Evolutionary conservation across 495 filamentous ascomycete genomes (phyloP), one percentile per base, ranked within the genome.

Genomic region (Aeminium ludgeri): DNA sequence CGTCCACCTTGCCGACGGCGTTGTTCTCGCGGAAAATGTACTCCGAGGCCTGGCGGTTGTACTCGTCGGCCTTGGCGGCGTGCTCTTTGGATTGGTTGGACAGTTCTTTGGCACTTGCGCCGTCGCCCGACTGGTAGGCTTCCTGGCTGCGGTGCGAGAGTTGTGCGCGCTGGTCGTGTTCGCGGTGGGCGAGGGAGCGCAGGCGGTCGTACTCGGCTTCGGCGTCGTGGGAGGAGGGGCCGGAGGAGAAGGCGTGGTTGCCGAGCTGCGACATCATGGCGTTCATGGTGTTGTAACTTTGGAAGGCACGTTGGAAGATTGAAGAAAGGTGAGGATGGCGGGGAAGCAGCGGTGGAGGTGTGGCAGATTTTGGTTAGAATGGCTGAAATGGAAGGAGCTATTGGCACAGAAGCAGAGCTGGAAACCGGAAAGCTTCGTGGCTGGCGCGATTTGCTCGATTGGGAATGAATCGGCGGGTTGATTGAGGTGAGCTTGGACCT

Each of bases 1-100:
- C 69, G 10, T 65, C 64, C 10, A 89, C 76, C 35, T 79, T 70
- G 10, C 67, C 77, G 2, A 58, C 45, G 5, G 79, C 70, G 58
- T 95, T 97, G 60, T 95, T 94, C 60, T 84, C 82, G 2, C 82
- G 73, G 68, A 96, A 95, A 48, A 96, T 96, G 58, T 71, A 91
- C 40, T 94, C 82, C 25, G 82, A 82, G 6, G 89, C 89, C 59
- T 91, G 80, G 44, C 67, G 69, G 66, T 94, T 94, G 57, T 86
- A 86, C 20, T 72, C 62, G 34, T 86, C 79, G 72, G 84, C 81
- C 48, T 76, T 65, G 33, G 69, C 69, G 20, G 75, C 82, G 57
- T 96, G 86, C 30, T 60, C 55, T 58, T 96, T 95, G 46, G 80
- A 83, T 59, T 91, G 73, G 46, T 89, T 75, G 6, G 78, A 85